Base-by-base conservation (phyloP, 2,329 filamentous ascomycete species). In the Teratosphaeria viscida region DNA sequence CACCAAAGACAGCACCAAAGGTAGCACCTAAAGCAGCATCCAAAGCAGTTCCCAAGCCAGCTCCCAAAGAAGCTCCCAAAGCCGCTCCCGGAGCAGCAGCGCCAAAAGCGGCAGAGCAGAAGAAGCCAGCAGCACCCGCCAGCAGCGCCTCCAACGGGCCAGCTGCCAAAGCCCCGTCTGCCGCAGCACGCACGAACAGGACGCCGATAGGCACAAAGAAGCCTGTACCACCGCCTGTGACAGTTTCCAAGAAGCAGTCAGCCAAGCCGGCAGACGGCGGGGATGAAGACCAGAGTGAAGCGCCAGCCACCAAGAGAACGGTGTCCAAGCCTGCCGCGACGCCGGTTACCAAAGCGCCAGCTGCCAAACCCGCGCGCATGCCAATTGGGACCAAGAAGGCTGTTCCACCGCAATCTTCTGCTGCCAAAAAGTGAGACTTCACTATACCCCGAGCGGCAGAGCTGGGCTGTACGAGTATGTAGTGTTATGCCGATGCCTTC, bases 251-350 rank as follows among this genome's bases (percentile, higher is more conserved):
- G 11, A 59, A 59, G 16, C 37, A 55, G 14, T 47, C 60, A 6
- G 58, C 35, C 7, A 60, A 57, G 26, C 19, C 54, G 14, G 54
- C 54, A 32, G 54, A 27, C 14, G 37, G 16, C 8, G 37, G 1
- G 16, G 37, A 43, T n/a, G 37, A 43, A n/a, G 11, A 43, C 14
- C 37, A 43, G 37, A 43, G 37, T 43, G 27, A 23, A 53, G 52
- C 52, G 12, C 54, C 54, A 43, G 57, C 57, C 8, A 57, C 60
- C 12, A 57, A 60, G 52, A 57, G 56, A 32, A 52, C 57, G 12
- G 26, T 57, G 1, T 53, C 60, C 7, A 23, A 52, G 5, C 54
- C 61, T 16, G 43, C 56, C 16, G 47, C 27, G 16, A 12, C 56
- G 5, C 37, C 55, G 16, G 11, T 12, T 43, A 12, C 37, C 7